phyloP scores from a whole-genome alignment of 1,284 basidiomycete species.

The Inonotus obliquus region DNA sequence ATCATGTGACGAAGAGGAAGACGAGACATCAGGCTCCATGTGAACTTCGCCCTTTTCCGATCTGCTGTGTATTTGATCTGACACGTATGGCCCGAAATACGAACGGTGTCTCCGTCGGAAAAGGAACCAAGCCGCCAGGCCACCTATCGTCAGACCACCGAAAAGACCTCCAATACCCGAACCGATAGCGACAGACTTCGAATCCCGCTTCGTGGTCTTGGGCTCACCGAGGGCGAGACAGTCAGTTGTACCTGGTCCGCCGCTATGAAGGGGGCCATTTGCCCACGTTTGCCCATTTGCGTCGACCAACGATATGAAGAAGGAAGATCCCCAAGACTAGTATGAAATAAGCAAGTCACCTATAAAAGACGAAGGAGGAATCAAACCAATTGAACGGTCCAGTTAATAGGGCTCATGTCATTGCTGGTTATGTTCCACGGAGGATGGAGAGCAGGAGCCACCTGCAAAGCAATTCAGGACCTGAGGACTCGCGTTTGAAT shows the following conservation, averaged over 20 bases:
- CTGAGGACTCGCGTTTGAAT: not conserved
- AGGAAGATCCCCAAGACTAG: slow-evolving; percentile 47
- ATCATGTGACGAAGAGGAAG: not conserved
- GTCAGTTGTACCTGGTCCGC: slow-evolving; percentile 32
- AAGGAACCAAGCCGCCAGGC: slow-evolving; percentile 21
- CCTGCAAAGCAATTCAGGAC: slow-evolving; percentile 27
- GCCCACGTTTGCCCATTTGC: slow-evolving; percentile 46
- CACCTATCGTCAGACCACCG: slow-evolving; percentile 38
- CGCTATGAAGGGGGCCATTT: slow-evolving; percentile 50
- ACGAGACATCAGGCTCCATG: not conserved
- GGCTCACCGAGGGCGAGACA: slow-evolving; percentile 33
- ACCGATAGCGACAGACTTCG: slow-evolving; percentile 32
- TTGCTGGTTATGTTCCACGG: slow-evolving; percentile 50
- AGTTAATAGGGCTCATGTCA: slow-evolving; percentile 41
- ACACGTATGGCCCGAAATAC: slow-evolving; percentile 5
- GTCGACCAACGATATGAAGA: slow-evolving; percentile 53
- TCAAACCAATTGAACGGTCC: slow-evolving; percentile 47
- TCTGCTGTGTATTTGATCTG: slow-evolving; percentile 3
- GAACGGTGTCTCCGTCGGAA: slow-evolving; percentile 5
- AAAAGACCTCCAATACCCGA: slow-evolving; percentile 40
- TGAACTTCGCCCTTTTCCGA: not conserved
- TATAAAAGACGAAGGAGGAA: not conserved
- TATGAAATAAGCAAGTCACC: not conserved
- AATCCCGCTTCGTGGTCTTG: slow-evolving; percentile 16
- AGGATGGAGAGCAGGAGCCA: slow-evolving; percentile 54